Evolutionary conservation across 805 yeast species (phyloP).

Genomic region (Ogataea chonburiensis): DNA sequence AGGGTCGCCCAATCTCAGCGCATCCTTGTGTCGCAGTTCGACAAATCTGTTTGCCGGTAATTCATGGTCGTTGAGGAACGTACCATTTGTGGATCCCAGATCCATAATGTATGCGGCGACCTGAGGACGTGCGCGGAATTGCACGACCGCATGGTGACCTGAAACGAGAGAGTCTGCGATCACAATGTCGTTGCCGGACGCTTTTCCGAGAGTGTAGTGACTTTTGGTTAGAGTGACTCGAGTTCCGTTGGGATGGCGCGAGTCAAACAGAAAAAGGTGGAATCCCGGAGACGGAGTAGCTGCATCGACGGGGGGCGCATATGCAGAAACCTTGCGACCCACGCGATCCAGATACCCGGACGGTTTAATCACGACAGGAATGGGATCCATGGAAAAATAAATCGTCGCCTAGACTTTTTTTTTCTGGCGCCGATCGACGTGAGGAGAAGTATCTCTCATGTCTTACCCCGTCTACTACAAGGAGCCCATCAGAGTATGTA

Average conservation of each 20-base stretch:
- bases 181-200: slow-evolving; percentile 20
- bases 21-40: slow-evolving; percentile 28
- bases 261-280: slow-evolving; percentile 21
- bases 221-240: slow-evolving; percentile 22
- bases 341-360: slow-evolving; percentile 19
- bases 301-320: slow-evolving; percentile 24
- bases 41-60: slow-evolving; percentile 28
- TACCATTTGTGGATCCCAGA: slow-evolving; percentile 32
- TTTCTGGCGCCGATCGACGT: slow-evolving; percentile 7
- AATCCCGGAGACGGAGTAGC: slow-evolving; percentile 16
- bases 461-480: slow-evolving; percentile 55
- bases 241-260: slow-evolving; percentile 10
- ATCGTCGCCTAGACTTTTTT: not conserved
- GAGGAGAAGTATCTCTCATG: slow-evolving; percentile 19
- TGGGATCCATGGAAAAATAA: slow-evolving; percentile 10
- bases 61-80: slow-evolving; percentile 29
- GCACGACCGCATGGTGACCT: slow-evolving; percentile 32
- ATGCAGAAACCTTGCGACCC: slow-evolving; percentile 1
- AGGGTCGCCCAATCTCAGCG: slow-evolving; percentile 29
- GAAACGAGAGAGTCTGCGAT: slow-evolving; percentile 25
- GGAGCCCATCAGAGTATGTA: slow-evolving; percentile 62
- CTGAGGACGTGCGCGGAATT: slow-evolving; percentile 19
- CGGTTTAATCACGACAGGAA: slow-evolving; percentile 24
- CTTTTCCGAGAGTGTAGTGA: slow-evolving; percentile 28
- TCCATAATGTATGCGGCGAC: slow-evolving; percentile 27